Evolutionary conservation across 1,139 yeast genomes (phyloP), one percentile per base, ranked within the genome.

Genomic region (Pichia sp.): DNA sequence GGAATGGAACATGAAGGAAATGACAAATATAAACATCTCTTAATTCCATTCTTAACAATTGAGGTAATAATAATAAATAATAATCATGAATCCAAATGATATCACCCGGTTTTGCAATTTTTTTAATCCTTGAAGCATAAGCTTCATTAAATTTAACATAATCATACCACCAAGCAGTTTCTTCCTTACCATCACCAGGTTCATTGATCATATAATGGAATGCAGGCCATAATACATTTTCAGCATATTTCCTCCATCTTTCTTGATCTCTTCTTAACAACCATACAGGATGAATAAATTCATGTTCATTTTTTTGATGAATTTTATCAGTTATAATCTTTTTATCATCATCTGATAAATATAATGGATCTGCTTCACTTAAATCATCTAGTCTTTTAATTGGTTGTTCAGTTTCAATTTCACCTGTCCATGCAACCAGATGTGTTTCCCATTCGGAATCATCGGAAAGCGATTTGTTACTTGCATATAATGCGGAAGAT

Each of bases 351-450:
- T 72, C 74, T 41, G 75, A 70, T 50, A 82, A 60, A 54, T 79
- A 78, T 45, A 79, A 65, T 1, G 89, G 82, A 50, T 77, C 85
- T 38, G 72, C 77, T 36, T 59, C 62, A 39, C 51, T 52, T 19
- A 21, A 22, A n/a, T 43, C 33, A 10, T 34, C 40, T 31, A 36
- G 28, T 3, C 20, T 20, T 6, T 34, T 31, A 10, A 41, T 35
- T 10, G 38, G 40, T 12, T 22, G 26, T 19, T 20, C 26, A 9
- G 35, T 38, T 6, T 53, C 52, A 34, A 52, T 57, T 61, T 88
- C 97, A 22, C 98, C 98, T 0, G 96, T 84, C 99, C 99, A 93
- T 1, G 89, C 96, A 41, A 93, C 79, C 45, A 86, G 65, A 49
- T 86, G 84, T 36, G 89, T 80, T 50, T 86, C 93, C 93, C 96